phyloP scores from a whole-genome alignment of 2,329 filamentous ascomycete genomes.

The Fusarium temperatum region DNA sequence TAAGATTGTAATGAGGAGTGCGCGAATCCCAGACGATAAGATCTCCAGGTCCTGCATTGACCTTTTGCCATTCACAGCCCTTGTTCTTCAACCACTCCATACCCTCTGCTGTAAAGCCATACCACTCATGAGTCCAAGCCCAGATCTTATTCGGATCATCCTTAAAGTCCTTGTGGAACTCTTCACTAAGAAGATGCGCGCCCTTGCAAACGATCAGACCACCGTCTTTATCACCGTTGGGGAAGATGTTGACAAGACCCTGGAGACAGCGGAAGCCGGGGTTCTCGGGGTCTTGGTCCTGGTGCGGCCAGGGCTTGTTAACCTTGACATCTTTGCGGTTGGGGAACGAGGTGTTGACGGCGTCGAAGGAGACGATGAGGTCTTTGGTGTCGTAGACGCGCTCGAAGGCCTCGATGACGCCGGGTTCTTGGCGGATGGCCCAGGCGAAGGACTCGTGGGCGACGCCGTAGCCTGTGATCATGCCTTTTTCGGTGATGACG shows the following conservation, averaged over 20 bases:
- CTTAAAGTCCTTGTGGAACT: conserved; percentile 2
- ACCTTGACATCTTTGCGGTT: conserved; percentile 2
- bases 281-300: conserved; percentile 11
- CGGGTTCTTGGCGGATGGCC: conserved; percentile 7
- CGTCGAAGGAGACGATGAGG: conserved; percentile 1
- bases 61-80: conserved; percentile 9
- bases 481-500: conserved; percentile 3
- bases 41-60: not conserved
- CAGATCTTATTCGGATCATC: conserved; percentile 1
- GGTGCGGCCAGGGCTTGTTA: conserved; percentile 10
- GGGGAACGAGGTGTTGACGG: conserved; percentile 4
- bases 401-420: conserved; percentile 1
- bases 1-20: conserved; percentile 16
- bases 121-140: conserved; percentile 15
- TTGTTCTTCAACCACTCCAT: conserved; percentile 18
- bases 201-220: conserved; percentile 10
- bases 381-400: conserved; percentile 12
- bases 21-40: conserved; percentile 10
- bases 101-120: not conserved
- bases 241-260: conserved; percentile 2
- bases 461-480: conserved; percentile 13
- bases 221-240: not conserved
- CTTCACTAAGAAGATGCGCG: not conserved
- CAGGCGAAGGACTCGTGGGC: conserved; percentile 7
- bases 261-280: conserved; percentile 1